Base-by-base conservation (phyloP, 768 basidiomycete genomes). In the Mycena latifolia region DNA sequence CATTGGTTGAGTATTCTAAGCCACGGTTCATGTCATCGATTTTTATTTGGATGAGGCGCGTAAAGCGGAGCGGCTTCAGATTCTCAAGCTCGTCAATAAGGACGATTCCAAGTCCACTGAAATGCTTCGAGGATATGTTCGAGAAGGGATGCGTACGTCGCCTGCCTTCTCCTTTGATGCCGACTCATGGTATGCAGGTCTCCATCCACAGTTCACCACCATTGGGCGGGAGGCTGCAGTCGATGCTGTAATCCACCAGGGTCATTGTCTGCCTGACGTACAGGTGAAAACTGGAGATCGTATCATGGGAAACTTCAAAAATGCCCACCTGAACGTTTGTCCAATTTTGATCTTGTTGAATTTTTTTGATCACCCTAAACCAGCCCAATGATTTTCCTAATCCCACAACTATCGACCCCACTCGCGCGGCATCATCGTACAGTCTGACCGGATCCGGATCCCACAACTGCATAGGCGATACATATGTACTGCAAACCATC, bases 1-100 rank as follows among this genome's bases (percentile, higher is more conserved):
- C n/a, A 20, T 33, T 63, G 31, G 41, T n/a, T n/a, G 63, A 12
- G 17, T 29, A 28, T 2, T 22, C n/a, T n/a, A 46, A 81, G 83
- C 81, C 10, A 79, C 80, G 22, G 78, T 82, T 6, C 77, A 85
- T 43, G 80, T 87, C n/a, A 73, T 89, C 51, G 82, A 88, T 67
- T 87, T 88, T 75, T 88, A 86, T 73, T 73, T 89, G 27, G 81
- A 82, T 43, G 81, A 82, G 37, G 73, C 71, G 22, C 79, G 77
- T 17, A 77, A 76, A 9, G 73, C 73, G 51, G 83, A 87, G 64
- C 74, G 78, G 14, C 76, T 72, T 0, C 78, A 81, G 22, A 81
- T 87, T 33, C 45, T 80, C 27, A 65, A 75, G 48, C 75, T 86
- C 0, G 73, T 78, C 7, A 68, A 76, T 27, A 72, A 72, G 33